Base-by-base conservation (phyloP, 495 filamentous ascomycete species). In the Polyplosphaeria fusca region DNA sequence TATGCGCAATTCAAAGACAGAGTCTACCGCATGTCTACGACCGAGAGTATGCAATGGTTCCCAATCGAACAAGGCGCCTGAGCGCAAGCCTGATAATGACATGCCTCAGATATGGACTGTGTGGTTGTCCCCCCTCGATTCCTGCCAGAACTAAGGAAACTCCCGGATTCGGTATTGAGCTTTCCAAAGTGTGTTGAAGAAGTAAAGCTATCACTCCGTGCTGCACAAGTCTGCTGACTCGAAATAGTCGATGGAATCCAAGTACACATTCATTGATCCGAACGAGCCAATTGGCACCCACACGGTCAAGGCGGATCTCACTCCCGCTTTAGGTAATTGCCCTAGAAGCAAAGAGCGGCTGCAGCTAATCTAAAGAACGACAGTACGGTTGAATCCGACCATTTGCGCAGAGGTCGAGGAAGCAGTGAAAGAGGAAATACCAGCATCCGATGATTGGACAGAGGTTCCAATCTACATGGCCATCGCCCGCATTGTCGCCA, bases 251-350 rank as follows among this genome's bases (percentile, higher is more conserved):
- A 13, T 65, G 46, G 56, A 60, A 37, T 20, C 35, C 3, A 65
- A 58, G 24, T 65, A 65, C 22, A 65, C 61, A 24, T 47, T 39
- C 5, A 26, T 65, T 20, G 13, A 27, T 0, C 48, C 57, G 18
- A 50, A 60, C 12, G 40, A 60, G 13, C 40, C 40, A 9, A 13
- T 53, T 7, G 30, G 45, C 4, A 19, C 30, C 5, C 56, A 61
- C 26, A 26, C 47, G 1, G 28, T 65, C 40, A 60, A 60, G 26
- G 61, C 61, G 11, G 56, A 65, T 26, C 35, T 65, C 19, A 65
- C 61, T 32, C 56, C 61, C 2, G 50, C 50, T 18, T 42, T 65
- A 3, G 55, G 60, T 63, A 63, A n/a, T 35, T 35, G 5, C 9
- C 39, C 39, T 18, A 35, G 9, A 35, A 9, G 30, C 30, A 9